Base-by-base conservation (phyloP, 202 grass and related monocot genomes). In the Brachypodium distachyon region DNA sequence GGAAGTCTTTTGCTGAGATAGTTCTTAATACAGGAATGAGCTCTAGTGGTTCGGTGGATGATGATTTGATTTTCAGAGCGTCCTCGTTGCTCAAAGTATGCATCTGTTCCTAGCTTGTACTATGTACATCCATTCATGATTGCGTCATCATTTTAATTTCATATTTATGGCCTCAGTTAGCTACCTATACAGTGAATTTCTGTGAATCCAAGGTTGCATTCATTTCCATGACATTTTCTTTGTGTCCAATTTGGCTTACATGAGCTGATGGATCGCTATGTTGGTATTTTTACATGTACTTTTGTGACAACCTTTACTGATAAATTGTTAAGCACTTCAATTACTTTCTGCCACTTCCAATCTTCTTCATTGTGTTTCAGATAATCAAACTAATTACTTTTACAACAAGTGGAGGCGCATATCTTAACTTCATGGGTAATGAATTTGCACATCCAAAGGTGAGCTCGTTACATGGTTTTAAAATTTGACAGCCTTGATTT, bases 361-460 rank as follows among this genome's bases (percentile, higher is more conserved):
- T 57, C 67, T 80, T 64, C 27, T 34, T 82, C 76, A n/a, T 46
- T 44, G 21, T 67, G 50, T 87, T 90, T 76, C 86, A 97, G 93
- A 87, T 97, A 47, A 97, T 97, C 43, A 97, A 90, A 67, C 70
- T 97, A 44, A 84, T 97, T 89, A 97, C 94, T 54, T 97, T 97
- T 80, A 83, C 94, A 49, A 97, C 89, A 10, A 84, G 82, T 33
- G 86, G 91, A 61, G 78, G 84, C 27, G 94, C 86, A 61, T 94
- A 92, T 77, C 86, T 97, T 28, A 97, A 92, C 82, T 97, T 97
- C 88, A 92, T 97, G 82, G 94, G 94, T 64, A 97, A 97, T 94
- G 94, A 97, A 73, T 97, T 92, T 82, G 94, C 86, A 84, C 94
- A 97, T 85, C 94, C 94, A 33, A 80, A 97, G 52, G 93, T 97